Conservation (phyloP, 495 filamentous ascomycete species). For the Achaetomiella virescens region DNA sequence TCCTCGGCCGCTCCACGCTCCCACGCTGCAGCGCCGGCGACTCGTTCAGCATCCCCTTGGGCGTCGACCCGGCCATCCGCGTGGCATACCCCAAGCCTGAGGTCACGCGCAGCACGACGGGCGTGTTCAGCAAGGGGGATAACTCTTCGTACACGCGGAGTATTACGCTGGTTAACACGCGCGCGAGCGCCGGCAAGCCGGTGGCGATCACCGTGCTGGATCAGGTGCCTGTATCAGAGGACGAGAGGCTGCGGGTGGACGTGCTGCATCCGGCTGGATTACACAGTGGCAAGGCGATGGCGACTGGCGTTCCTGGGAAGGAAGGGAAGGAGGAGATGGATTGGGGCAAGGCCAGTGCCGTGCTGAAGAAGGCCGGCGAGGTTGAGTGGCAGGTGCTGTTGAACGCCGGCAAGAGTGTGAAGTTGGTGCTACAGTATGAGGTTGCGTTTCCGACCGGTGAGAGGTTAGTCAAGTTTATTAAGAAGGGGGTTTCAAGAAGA, state of each 20-base stretch:
- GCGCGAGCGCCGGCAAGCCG: constrained; percentile 33
- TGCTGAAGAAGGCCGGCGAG: constrained; percentile 54
- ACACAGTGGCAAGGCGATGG: constrained; percentile 36
- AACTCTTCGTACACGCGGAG: constrained; percentile 52
- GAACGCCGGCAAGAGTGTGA: constrained; percentile 50
- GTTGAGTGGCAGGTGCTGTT: constrained; percentile 55
- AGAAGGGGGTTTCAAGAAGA: not conserved
- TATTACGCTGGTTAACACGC: constrained; percentile 55
- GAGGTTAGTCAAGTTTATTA: constrained; percentile 33
- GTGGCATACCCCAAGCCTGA: constrained; percentile 59
- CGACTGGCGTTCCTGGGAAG: constrained; percentile 29
- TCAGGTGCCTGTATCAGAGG: constrained; percentile 61
- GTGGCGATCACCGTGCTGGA: constrained; percentile 56
- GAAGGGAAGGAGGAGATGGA: constrained; percentile 26
- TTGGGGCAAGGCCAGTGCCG: constrained; percentile 46
- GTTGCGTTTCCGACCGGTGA: constrained; percentile 50
- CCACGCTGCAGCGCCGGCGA: constrained; percentile 57
- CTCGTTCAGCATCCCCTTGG: constrained; percentile 54
- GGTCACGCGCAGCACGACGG: constrained; percentile 47
- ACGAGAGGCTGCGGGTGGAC: constrained; percentile 53
- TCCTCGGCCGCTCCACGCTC: constrained; percentile 56
- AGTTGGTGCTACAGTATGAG: constrained; percentile 59
- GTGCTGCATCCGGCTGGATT: constrained; percentile 50
- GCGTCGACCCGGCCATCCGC: constrained; percentile 57
- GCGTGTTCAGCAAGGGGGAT: constrained; percentile 52